A percentile compares a stretch with the other conserved stretches of the same genome.
phyloP scores from a whole-genome alignment of 2,329 filamentous ascomycete genomes.

The Emergomyces pasteurianus region DNA sequence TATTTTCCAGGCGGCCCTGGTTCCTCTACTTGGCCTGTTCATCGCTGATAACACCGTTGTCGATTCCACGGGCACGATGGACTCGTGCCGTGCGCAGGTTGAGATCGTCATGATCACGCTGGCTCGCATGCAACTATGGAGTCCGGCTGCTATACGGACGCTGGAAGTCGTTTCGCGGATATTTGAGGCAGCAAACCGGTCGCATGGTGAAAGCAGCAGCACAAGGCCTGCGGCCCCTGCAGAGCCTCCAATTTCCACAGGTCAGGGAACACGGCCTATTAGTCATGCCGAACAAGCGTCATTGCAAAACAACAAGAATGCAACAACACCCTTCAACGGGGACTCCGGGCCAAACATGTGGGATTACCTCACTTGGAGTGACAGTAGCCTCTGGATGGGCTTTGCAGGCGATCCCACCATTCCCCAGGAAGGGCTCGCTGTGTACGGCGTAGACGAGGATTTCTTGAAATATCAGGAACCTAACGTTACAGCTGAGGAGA shows the following conservation, averaged over 20 bases:
- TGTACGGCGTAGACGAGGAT: slow-evolving; percentile 18
- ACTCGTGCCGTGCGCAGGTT: slow-evolving; percentile 42
- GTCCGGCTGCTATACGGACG: slow-evolving; percentile 49
- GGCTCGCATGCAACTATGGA: slow-evolving; percentile 51
- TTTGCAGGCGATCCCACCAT: slow-evolving; percentile 16
- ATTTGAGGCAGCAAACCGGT: slow-evolving; percentile 43
- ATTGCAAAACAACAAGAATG: slow-evolving; percentile 15
- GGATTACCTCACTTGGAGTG: slow-evolving; percentile 30
- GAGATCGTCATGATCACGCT: slow-evolving; percentile 32
- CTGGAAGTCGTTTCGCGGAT: slow-evolving; percentile 53
- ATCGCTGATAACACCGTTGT: slow-evolving; percentile 33
- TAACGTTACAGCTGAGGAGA: slow-evolving; percentile 12
- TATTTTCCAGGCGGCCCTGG: slow-evolving; percentile 68
- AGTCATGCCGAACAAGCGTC: neutral
- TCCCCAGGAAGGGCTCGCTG: slow-evolving; percentile 13
- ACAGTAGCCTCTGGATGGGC: slow-evolving; percentile 22
- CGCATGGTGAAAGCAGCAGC: slow-evolving; percentile 7
- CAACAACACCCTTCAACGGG: slow-evolving; percentile 17
- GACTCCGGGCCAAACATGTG: slow-evolving; percentile 22
- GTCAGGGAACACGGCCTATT: neutral
- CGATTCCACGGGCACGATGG: slow-evolving; percentile 48
- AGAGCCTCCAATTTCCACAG: neutral
- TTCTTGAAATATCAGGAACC: slow-evolving; percentile 4
- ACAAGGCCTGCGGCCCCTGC: neutral
- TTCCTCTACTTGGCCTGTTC: slow-evolving; percentile 63